Evolutionary conservation across 1,284 basidiomycete genomes (phyloP).

Genomic region (Tranzscheliella williamsii): DNA sequence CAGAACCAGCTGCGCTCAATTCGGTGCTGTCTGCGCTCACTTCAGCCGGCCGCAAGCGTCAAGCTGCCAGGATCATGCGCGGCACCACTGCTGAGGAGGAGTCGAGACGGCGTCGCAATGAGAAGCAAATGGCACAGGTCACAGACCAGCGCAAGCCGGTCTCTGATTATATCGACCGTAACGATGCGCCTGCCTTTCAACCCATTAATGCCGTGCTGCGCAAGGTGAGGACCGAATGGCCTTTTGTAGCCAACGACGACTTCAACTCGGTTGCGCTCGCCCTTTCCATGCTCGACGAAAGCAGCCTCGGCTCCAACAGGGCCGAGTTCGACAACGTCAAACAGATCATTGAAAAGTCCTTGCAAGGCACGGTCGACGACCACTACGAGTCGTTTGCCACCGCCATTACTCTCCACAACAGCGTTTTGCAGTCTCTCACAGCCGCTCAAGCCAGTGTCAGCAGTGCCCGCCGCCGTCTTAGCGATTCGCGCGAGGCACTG

Average conservation of each 20-base stretch:
- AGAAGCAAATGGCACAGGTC: slow-evolving; percentile 46
- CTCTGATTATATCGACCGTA: slow-evolving; percentile 34
- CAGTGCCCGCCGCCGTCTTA: slow-evolving; percentile 40
- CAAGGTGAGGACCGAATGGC: slow-evolving; percentile 58
- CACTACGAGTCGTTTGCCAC: slow-evolving; percentile 60
- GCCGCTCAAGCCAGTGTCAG: slow-evolving; percentile 49
- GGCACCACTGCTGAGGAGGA: slow-evolving; percentile 54
- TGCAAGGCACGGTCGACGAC: slow-evolving; percentile 60
- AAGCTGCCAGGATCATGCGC: slow-evolving; percentile 53
- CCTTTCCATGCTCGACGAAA: slow-evolving; percentile 53
- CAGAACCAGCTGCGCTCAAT: slow-evolving; percentile 46
- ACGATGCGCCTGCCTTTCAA: slow-evolving; percentile 46
- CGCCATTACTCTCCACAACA: slow-evolving; percentile 58
- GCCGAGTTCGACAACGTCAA: slow-evolving; percentile 51
- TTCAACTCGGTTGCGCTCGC: slow-evolving; percentile 56
- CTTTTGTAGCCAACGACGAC: slow-evolving; percentile 52
- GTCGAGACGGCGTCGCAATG: slow-evolving; percentile 33
- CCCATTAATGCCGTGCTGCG: slow-evolving; percentile 56
- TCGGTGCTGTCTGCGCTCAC: slow-evolving; percentile 51
- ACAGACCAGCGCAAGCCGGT: slow-evolving; percentile 24
- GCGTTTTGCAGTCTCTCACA: slow-evolving; percentile 44
- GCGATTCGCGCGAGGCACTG: slow-evolving; percentile 55
- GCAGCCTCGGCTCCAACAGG: slow-evolving; percentile 46
- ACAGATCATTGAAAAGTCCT: slow-evolving; percentile 43
- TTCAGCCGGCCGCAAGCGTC: slow-evolving; percentile 51